A percentile compares a stretch with the other conserved stretches of the same genome.
Evolutionary conservation across 1,139 yeast genomes (phyloP).

Genomic region (Magnusiomyces magnusii): DNA sequence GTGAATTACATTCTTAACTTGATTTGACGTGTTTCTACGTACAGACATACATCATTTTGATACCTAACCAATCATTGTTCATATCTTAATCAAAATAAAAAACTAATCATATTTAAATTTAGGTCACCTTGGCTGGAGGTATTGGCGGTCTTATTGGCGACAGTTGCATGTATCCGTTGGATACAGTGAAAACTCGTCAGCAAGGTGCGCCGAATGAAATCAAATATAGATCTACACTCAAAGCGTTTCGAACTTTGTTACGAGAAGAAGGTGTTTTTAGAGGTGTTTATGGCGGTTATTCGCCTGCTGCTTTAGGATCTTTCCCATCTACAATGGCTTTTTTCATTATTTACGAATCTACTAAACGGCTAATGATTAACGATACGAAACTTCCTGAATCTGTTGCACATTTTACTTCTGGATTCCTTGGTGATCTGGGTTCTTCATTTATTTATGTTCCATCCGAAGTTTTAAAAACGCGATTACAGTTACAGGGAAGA

Average conservation of each 20-base stretch:
- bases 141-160: constrained; percentile 94
- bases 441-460: constrained; percentile 95
- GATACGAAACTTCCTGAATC: constrained; percentile 65
- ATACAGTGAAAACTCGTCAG: constrained; percentile 93
- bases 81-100: background rate
- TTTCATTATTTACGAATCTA: constrained; percentile 79
- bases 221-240: constrained; percentile 56
- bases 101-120: background rate
- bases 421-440: constrained; percentile 84
- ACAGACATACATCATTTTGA: background rate
- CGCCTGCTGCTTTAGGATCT: constrained; percentile 79
- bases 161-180: constrained; percentile 87
- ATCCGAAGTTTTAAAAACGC: constrained; percentile 87
- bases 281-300: constrained; percentile 88
- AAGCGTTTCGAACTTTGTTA: constrained; percentile 66
- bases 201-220: constrained; percentile 73
- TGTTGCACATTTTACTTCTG: constrained; percentile 70
- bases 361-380: constrained; percentile 63
- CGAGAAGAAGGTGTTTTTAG: constrained; percentile 75
- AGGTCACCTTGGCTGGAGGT: constrained; percentile 61
- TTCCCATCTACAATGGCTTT: constrained; percentile 91
- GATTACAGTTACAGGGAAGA: constrained; percentile 86
- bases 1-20: background rate
- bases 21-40: background rate
- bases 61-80: background rate